Evolutionary conservation across 345 rosid genomes (phyloP).

Genomic region (Erucastrum elatum): DNA sequence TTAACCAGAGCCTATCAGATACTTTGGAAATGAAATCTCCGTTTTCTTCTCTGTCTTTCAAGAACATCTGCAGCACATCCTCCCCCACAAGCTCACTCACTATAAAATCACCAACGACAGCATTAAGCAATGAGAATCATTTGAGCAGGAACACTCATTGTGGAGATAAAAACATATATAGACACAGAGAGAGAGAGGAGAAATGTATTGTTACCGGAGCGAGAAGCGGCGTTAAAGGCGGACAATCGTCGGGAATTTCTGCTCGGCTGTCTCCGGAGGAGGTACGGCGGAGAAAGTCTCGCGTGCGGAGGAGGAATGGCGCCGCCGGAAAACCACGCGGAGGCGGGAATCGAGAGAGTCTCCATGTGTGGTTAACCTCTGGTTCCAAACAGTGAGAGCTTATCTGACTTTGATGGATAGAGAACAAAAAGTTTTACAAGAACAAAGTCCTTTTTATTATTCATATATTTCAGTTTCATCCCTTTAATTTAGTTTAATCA

Average conservation of each 20-base stretch:
- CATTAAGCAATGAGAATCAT: neutral
- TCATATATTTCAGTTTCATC: neutral
- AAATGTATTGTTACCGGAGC: conserved; percentile 44
- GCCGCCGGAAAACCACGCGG: conserved; percentile 47
- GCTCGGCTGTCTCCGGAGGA: conserved; percentile 41
- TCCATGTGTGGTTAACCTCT: conserved; percentile 46
- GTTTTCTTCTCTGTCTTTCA: conserved; percentile 70
- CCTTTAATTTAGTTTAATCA: neutral
- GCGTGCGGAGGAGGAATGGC: conserved; percentile 31
- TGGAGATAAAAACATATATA: neutral
- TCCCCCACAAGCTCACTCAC: conserved; percentile 62
- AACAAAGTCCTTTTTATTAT: neutral
- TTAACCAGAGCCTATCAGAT: conserved; percentile 71
- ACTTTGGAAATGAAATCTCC: conserved; percentile 85
- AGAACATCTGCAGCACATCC: conserved; percentile 68
- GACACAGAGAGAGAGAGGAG: neutral
- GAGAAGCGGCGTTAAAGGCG: conserved; percentile 49
- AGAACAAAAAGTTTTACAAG: neutral
- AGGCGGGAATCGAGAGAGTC: conserved; percentile 47
- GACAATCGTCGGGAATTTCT: conserved; percentile 36
- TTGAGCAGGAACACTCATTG: neutral
- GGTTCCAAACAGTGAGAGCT: conserved; percentile 15
- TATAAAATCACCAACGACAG: conserved; percentile 6
- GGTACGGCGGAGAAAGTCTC: conserved; percentile 30
- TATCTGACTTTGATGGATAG: conserved; percentile 17